Percentiles rank a stretch among this genome's conserved stretches.
These are phyloP conservation scores for Geotrichum phurueaensis DNA, from an alignment of 1,139 yeast genomes.

Conservation along the genomic window DNA sequence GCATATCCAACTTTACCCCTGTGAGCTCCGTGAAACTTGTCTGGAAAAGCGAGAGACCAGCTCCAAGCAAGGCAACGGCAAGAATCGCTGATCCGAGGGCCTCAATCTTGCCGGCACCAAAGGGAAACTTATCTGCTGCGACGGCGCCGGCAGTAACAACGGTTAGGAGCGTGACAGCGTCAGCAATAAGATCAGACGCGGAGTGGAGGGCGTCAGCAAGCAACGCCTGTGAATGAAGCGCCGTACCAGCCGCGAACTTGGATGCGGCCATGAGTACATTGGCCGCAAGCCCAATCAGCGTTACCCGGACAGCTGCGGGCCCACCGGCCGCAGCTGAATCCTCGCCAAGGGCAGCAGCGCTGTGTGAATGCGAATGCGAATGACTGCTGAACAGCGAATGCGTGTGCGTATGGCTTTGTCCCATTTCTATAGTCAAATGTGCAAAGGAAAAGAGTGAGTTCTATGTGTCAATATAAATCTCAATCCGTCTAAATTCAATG, in stretches of 20 bases:
- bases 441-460: background rate
- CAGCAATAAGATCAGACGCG: slow-evolving; percentile 84
- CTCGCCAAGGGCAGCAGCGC: slow-evolving; percentile 28
- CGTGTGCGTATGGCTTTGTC: slow-evolving; percentile 8
- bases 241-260: slow-evolving; percentile 82
- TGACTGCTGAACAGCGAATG: slow-evolving; percentile 17
- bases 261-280: slow-evolving; percentile 85
- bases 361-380: slow-evolving; percentile 25
- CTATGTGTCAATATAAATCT: background rate
- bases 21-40: slow-evolving; percentile 67
- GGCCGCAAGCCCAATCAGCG: slow-evolving; percentile 82
- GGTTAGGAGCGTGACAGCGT: slow-evolving; percentile 79
- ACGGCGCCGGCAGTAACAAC: slow-evolving; percentile 67
- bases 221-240: slow-evolving; percentile 89
- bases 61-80: slow-evolving; percentile 70
- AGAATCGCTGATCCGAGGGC: slow-evolving; percentile 87
- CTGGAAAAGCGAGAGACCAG: slow-evolving; percentile 92
- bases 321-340: slow-evolving; percentile 33
- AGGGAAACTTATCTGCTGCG: slow-evolving; percentile 64
- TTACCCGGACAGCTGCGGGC: slow-evolving; percentile 87
- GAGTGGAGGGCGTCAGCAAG: slow-evolving; percentile 94
- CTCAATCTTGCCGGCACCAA: slow-evolving; percentile 90
- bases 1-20: slow-evolving; percentile 29
- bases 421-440: background rate
- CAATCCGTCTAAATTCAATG: background rate